A percentile compares a stretch with the other conserved stretches of the same genome.
phyloP scores from a whole-genome alignment of 306 rosid genomes.

The Mimosa bimucronata region DNA sequence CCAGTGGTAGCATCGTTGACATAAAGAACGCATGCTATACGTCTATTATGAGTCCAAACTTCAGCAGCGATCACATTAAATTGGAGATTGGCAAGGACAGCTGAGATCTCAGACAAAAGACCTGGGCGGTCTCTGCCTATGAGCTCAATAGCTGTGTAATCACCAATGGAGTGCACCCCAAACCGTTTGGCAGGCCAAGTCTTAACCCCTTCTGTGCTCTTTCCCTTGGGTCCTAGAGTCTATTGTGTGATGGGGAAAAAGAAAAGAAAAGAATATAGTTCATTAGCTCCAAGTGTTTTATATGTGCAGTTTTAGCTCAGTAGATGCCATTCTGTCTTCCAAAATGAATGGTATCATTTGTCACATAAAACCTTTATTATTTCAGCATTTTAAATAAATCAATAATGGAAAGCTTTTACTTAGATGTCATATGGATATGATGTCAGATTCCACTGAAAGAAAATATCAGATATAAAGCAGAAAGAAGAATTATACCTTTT shows the following conservation, averaged over 20 bases:
- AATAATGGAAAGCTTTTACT: neutral
- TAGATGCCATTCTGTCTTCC: neutral
- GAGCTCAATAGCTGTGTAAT: slow-evolving; percentile 69
- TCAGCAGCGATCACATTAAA: slow-evolving; percentile 72
- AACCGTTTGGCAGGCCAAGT: slow-evolving; percentile 60
- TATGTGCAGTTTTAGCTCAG: neutral
- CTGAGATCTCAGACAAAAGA: slow-evolving; percentile 79
- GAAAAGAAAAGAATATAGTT: neutral
- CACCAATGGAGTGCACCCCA: slow-evolving; percentile 66
- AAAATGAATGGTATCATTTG: neutral
- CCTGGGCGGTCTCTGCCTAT: slow-evolving; percentile 78
- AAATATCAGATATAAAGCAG: slow-evolving; percentile 15
- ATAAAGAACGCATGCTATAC: slow-evolving; percentile 71
- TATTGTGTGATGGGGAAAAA: slow-evolving; percentile 30
- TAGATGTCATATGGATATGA: neutral
- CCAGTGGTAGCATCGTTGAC: slow-evolving; percentile 56
- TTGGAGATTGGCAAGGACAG: slow-evolving; percentile 70
- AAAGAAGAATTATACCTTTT: slow-evolving; percentile 61
- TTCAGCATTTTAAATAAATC: slow-evolving; percentile 11
- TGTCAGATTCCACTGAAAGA: slow-evolving; percentile 17
- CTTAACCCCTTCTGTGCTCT: slow-evolving; percentile 49
- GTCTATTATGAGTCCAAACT: slow-evolving; percentile 79
- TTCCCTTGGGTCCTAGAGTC: slow-evolving; percentile 84
- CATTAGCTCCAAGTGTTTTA: slow-evolving; percentile 1
- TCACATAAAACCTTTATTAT: neutral